Base-by-base conservation (phyloP, 495 filamentous ascomycete species). In the Aspergillus ostianus region DNA sequence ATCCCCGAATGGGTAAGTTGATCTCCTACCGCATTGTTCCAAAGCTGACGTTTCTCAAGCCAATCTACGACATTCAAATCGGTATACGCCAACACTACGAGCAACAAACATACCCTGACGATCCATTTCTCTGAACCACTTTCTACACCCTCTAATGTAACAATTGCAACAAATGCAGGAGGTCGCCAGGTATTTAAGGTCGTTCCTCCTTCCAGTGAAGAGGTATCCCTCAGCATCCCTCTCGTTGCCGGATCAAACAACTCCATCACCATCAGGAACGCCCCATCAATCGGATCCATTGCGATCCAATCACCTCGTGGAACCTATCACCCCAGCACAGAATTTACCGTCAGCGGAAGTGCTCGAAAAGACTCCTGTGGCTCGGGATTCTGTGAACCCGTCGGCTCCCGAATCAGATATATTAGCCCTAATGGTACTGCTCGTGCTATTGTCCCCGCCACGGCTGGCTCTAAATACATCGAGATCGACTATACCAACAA, bases 401-500 rank as follows among this genome's bases (percentile, higher is more conserved):
- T 72, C 0, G 75, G 79, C 18, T 73, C 68, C 15, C 80, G 82
- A 53, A 71, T 83, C 13, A 69, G 68, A 18, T 66, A 73, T 49
- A 44, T 76, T 19, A 56, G 54, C 13, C 52, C 63, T 12, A 65
- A 57, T 13, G 63, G 66, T 27, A 66, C 68, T 3, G 75, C 74
- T 10, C 53, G 41, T 8, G 57, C 63, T 18, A 64, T 48, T 6
- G 65, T 77, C 27, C 48, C 63, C 1, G 70, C 73, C 13, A 69
- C 63, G 4, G 63, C 62, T 6, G 59, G 59, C 41, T 63, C 61
- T 7, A 80, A 80, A 59, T 73, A 76, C 27, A 30, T 80, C 5
- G 74, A 75, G 20, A 57, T 83, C 13, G 75, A 79, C 60, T 82
- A 77, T 47, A 78, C 81, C 63, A 82, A 83, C 61, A 80, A 83